Evolutionary conservation across 1,284 basidiomycete genomes (phyloP).

Genomic region (Malassezia psittaci): DNA sequence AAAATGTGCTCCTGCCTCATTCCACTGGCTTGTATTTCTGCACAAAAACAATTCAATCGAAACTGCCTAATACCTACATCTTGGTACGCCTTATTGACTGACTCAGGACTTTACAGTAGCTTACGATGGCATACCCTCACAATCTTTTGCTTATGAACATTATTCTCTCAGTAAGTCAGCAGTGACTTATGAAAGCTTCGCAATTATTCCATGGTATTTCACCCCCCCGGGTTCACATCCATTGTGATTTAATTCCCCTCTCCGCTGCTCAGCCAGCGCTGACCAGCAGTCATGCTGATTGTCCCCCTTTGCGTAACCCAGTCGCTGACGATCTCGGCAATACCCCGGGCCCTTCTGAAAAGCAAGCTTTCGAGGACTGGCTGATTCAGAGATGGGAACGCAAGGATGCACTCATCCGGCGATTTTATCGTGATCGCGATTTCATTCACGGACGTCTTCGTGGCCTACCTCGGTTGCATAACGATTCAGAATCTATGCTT

Average conservation of each 20-base stretch:
- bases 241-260: conserved; percentile 2
- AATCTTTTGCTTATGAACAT: background rate
- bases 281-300: background rate
- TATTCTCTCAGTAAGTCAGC: background rate
- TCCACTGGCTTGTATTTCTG: conserved; percentile 2
- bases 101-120: conserved; percentile 2
- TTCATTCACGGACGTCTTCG: background rate
- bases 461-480: no score
- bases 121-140: background rate
- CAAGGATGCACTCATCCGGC: background rate
- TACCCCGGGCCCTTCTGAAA: background rate
- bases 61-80: background rate
- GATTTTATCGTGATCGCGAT: background rate
- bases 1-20: background rate
- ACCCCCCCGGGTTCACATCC: background rate
- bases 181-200: background rate
- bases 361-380: background rate
- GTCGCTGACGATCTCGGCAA: background rate
- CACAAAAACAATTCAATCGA: background rate
- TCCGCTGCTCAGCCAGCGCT: background rate
- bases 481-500: no score
- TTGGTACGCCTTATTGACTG: background rate
- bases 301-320: background rate
- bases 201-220: background rate
- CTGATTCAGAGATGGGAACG: background rate